These are phyloP conservation scores for Neurospora sp. DNA, from an alignment of 495 filamentous ascomycete genomes.

Conservation along the genomic window DNA sequence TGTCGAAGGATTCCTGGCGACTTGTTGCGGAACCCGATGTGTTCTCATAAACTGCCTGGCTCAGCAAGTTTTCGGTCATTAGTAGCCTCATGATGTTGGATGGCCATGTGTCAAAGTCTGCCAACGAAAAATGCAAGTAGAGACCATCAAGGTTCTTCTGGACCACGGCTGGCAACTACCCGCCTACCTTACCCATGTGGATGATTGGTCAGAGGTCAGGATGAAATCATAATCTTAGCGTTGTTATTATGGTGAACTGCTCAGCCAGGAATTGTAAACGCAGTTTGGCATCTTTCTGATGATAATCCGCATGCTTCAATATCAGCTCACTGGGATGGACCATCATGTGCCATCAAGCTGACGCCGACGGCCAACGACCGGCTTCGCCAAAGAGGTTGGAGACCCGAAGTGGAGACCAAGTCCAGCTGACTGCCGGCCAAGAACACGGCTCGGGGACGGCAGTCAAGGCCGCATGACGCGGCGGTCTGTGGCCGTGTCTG, in stretches of 20 bases:
- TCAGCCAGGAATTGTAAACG: not conserved
- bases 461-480: not conserved
- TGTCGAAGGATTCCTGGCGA: too few relatives aligned
- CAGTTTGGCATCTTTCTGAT: not conserved
- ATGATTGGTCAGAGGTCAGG: not conserved
- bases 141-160: not conserved
- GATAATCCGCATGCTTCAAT: not conserved
- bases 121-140: not conserved
- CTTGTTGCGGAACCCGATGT: not conserved
- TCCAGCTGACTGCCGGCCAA: not conserved
- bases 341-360: not conserved
- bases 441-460: not conserved
- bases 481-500: not conserved
- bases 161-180: not conserved
- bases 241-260: not conserved
- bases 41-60: not conserved
- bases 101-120: not conserved
- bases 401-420: not conserved
- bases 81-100: not conserved
- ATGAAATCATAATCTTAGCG: not conserved
- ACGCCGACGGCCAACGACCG: not conserved
- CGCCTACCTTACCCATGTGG: not conserved
- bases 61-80: not conserved
- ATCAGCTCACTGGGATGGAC: not conserved
- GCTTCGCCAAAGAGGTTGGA: not conserved